Conservation (phyloP, 305 asterid genomes). For the Withania somnifera region DNA sequence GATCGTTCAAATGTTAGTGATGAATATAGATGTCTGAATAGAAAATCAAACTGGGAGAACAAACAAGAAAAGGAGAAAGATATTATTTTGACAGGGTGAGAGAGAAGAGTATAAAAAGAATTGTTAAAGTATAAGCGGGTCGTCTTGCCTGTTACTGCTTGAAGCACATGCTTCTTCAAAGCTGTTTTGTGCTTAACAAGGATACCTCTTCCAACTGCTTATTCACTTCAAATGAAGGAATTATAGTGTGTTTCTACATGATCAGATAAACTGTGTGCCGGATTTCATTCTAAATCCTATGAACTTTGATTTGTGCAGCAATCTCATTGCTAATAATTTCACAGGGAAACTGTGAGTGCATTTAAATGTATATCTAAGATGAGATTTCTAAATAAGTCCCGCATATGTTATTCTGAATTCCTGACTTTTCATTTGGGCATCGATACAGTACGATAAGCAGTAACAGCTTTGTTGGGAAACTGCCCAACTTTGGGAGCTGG, state of each 20-base stretch:
- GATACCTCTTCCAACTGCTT: not conserved
- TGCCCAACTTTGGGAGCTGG: slow-evolving; percentile 32
- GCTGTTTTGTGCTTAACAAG: not conserved
- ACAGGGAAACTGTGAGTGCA: slow-evolving; percentile 35
- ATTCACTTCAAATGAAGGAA: not conserved
- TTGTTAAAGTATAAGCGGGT: not conserved
- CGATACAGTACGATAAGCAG: slow-evolving; percentile 39
- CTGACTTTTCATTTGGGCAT: not conserved
- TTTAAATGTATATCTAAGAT: not conserved
- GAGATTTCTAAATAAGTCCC: not conserved
- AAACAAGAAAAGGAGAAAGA: not conserved
- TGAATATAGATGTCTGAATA: not conserved
- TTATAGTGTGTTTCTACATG: not conserved
- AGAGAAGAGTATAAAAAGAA: not conserved
- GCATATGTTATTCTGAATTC: not conserved
- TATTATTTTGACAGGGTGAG: not conserved
- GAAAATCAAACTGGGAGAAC: not conserved
- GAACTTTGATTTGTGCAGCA: slow-evolving; percentile 18
- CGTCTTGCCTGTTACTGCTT: not conserved
- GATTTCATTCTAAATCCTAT: not conserved
- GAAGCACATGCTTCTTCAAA: not conserved
- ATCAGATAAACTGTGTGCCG: not conserved
- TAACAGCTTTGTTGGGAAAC: slow-evolving; percentile 34
- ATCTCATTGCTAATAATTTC: slow-evolving; percentile 35
- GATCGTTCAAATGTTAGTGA: not conserved